These are phyloP conservation scores for Alternaria triticimaculans DNA, from an alignment of 2,329 filamentous ascomycete genomes.

Conservation along the genomic window DNA sequence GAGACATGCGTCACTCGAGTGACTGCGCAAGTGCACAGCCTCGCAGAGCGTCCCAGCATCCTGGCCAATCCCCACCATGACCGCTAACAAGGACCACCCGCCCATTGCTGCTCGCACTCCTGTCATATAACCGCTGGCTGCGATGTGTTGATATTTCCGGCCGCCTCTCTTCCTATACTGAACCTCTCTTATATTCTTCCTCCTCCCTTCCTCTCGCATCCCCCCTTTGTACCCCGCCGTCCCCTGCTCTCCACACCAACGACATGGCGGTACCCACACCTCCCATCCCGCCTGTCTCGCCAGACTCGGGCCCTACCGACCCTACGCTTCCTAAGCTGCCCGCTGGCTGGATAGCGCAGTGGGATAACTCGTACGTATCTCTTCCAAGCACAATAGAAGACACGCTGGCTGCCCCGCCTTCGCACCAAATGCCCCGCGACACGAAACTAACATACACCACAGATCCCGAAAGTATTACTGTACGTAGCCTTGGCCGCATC, in stretches of 20 bases:
- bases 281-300: constrained; percentile 45
- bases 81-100: constrained; percentile 27
- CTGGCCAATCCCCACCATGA: constrained; percentile 21
- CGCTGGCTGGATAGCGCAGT: constrained; percentile 51
- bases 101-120: constrained; percentile 22
- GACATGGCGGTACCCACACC: constrained; percentile 47
- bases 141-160: constrained; percentile 10
- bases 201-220: background rate
- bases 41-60: constrained; percentile 9
- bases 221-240: constrained; percentile 6
- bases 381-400: background rate
- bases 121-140: constrained; percentile 31
- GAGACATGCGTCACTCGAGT: constrained; percentile 13
- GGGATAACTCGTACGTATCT: constrained; percentile 46
- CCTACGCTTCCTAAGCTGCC: constrained; percentile 47
- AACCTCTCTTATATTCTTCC: background rate
- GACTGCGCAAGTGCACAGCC: constrained; percentile 19
- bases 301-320: constrained; percentile 50
- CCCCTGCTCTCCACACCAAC: constrained; percentile 8
- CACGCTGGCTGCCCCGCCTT: constrained; percentile 21
- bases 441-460: constrained; percentile 26
- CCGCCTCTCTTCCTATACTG: background rate
- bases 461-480: constrained; percentile 52
- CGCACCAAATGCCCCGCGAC: constrained; percentile 22
- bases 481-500: constrained; percentile 19